phyloP scores from a whole-genome alignment of 805 yeast genomes.

The Candida krabiensis region DNA sequence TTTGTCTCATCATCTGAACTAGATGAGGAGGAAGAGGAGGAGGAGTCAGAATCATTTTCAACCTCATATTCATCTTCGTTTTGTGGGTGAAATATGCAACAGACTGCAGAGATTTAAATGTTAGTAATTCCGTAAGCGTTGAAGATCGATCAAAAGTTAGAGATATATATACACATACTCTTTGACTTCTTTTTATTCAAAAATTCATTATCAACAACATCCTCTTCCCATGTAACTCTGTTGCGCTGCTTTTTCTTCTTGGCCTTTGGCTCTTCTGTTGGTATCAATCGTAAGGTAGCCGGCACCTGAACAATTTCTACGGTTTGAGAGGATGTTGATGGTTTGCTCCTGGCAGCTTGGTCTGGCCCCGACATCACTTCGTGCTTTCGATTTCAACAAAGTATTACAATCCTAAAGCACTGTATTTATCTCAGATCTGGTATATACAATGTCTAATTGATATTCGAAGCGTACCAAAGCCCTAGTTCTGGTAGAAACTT shows the following conservation, averaged over 20 bases:
- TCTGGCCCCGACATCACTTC: no score
- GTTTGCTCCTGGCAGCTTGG: not conserved
- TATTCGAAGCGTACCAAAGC: no score
- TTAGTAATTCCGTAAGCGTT: no score
- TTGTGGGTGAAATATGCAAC: constrained; percentile 85
- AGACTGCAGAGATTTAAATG: constrained; percentile 38
- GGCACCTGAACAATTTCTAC: constrained; percentile 16
- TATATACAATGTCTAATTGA: no score
- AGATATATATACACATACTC: no score
- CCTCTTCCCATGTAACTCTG: constrained; percentile 80
- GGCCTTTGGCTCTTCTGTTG: constrained; percentile 14
- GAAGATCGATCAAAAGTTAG: no score
- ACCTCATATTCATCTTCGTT: constrained; percentile 44
- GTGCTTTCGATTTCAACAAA: no score
- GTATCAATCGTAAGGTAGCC: constrained; percentile 21
- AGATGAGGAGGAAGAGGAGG: constrained; percentile 20
- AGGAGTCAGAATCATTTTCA: constrained; percentile 19
- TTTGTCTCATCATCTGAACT: constrained; percentile 21
- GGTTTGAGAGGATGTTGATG: constrained; percentile 15
- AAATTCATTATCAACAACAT: constrained; percentile 85
- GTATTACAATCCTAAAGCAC: no score
- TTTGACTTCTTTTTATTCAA: constrained; percentile 88
- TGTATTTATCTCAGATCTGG: no score
- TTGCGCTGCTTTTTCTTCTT: constrained; percentile 33
- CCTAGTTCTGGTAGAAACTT: no score